These are phyloP conservation scores for Fraxinus paxiana DNA, from an alignment of 305 asterid genomes.

Conservation along the genomic window DNA sequence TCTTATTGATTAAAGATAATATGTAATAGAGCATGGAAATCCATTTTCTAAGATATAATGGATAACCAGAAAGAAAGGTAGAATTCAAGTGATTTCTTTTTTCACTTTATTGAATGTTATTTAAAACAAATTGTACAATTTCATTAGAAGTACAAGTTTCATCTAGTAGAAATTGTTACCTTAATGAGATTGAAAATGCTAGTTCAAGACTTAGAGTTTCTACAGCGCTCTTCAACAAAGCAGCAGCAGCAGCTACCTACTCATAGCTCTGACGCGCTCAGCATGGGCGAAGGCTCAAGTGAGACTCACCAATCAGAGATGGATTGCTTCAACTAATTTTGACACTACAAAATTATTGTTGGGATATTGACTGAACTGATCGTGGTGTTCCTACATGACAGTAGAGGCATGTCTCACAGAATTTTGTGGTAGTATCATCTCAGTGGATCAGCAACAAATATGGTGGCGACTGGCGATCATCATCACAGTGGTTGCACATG, in stretches of 20 bases:
- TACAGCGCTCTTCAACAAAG: neutral
- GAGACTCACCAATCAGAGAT: neutral
- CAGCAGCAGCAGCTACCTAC: neutral
- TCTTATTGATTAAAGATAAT: neutral
- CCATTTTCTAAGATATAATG: neutral
- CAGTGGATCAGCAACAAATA: neutral
- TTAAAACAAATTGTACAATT: neutral
- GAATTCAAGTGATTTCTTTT: neutral
- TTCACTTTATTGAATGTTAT: neutral
- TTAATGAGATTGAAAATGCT: neutral
- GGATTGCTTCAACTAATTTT: neutral
- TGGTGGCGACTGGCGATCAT: neutral
- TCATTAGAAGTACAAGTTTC: neutral
- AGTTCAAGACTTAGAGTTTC: neutral
- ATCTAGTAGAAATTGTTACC: neutral
- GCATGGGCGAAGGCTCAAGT: neutral
- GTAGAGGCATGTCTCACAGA: neutral
- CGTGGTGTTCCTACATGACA: neutral
- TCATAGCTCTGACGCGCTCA: neutral
- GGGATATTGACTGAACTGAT: neutral
- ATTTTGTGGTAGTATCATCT: neutral
- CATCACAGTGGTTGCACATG: neutral
- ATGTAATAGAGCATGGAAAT: neutral
- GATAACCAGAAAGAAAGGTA: neutral
- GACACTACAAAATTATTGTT: neutral